Base-by-base conservation (phyloP, 2,329 filamentous ascomycete species). In the Ophiostoma triangulosporum region DNA sequence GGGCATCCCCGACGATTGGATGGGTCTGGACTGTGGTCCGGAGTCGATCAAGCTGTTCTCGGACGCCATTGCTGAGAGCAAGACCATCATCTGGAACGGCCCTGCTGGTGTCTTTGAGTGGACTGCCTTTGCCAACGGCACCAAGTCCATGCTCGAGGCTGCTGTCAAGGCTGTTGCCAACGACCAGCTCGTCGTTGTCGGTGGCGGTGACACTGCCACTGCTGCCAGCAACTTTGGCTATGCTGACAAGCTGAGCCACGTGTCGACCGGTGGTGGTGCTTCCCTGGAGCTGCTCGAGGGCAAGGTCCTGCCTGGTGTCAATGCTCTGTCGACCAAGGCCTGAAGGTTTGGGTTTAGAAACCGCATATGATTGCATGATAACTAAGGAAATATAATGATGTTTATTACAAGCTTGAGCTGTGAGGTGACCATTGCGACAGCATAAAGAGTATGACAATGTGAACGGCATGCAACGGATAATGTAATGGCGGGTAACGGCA, bases 31-130 rank as follows among this genome's bases (percentile, higher is more conserved):
- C 74, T 93, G 88, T 67, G 93, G 93, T 56, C 78, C 84, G 60
- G 83, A 96, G 83, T 90, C 84, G 61, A 77, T 94, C 64, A 80
- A 89, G 74, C 79, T 94, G 54, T 97, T 86, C 83, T 82, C 91
- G 76, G 75, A 84, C 66, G 83, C 90, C 61, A 97, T 98, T 62
- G 76, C 77, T 60, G 83, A 91, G 64, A 81, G 91, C 60, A 83
- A 96, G 79, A 98, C 93, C 54, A 96, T 98, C 69, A 86, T 98
- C 59, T 98, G 93, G 93, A 98, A 98, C 76, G 93, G 93, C 54
- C 93, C 93, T 53, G 83, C 91, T 15, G 93, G 93, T 70, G 93
- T 98, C 62, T 98, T 98, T 64, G 93, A 98, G 80, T 86, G 97
- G 66, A 88, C 96, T 58, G 84, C 86, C 67, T 98, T 98, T 69